Evolutionary conservation across 805 yeast genomes (phyloP), one percentile per base, ranked within the genome.

Genomic region (Candida golubevii): DNA sequence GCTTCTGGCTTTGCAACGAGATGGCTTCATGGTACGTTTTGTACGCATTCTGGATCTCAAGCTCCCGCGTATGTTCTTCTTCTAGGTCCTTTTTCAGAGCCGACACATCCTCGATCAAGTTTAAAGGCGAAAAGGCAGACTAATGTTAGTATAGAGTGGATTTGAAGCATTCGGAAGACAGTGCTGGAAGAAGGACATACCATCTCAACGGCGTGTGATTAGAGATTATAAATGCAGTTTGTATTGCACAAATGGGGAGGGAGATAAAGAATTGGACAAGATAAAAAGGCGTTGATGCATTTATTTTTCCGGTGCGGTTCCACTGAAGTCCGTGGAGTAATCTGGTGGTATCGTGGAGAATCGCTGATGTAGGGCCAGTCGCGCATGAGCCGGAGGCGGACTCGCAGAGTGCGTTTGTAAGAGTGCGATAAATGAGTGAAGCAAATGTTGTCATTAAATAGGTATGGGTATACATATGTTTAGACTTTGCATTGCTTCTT

Each of bases 61-160:
- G 69, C 60, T 93, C 99, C 38, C 96, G 71, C 1, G 97, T 85
- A 57, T 89, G 96, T 51, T 88, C 91, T 51, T 90, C 96, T 30
- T 83, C 85, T 33, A 63, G 53, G 44, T 67, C 74, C 46, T 69
- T 67, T 50, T 87, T 91, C 31, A 78, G 69, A 6, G 77, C 65
- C 33, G 79, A 70, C 5, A 75, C 64, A 57, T 86, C 95, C 45
- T 85, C 91, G 34, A 77, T 77, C 37, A 83, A 66, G 57, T 91
- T 91, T 36, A 90, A 72, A 1, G 98, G 95, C 29, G 82, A 74
- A 61, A 91, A 90, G 2, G 82, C 69, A 18, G 90, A 83, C 83
- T 47, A 36, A 2, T 1, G 48, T 47, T 47, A 44, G 51, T 43
- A 39, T 13, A 12, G n/a, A 14, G 33, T 3, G 32, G n/a, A 29